A percentile compares a stretch with the other conserved stretches of the same genome.
These are phyloP conservation scores for Avena eriantha DNA, from an alignment of 176 grass and related monocot genomes.

Conservation along the genomic window DNA sequence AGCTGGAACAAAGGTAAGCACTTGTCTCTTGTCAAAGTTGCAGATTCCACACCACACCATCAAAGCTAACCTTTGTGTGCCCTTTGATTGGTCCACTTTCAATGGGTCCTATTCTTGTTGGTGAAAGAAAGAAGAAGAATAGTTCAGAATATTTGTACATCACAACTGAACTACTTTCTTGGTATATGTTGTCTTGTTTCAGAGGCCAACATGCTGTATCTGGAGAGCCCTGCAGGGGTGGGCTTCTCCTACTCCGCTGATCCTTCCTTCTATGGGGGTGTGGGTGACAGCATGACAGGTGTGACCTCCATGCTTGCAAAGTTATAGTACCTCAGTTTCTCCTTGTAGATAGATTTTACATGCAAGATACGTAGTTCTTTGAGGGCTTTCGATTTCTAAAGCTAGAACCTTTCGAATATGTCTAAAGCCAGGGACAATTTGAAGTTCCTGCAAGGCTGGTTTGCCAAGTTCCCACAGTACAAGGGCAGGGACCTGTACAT, in stretches of 20 bases:
- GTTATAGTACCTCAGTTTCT: not conserved
- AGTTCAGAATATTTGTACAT: not conserved
- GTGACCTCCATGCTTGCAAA: constrained; percentile 5
- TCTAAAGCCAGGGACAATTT: constrained; percentile 86
- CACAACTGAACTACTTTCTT: constrained; percentile 13
- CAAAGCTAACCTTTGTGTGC: constrained; percentile 30
- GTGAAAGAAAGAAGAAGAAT: constrained; percentile 3
- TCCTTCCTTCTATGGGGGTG: constrained; percentile 67
- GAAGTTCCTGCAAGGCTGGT: constrained; percentile 83
- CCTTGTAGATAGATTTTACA: not conserved
- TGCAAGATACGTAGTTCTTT: not conserved
- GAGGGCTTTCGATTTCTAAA: not conserved
- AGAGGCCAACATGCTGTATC: constrained; percentile 93
- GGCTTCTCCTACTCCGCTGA: constrained; percentile 84
- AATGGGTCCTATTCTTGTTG: constrained; percentile 17
- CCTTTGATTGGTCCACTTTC: constrained; percentile 24
- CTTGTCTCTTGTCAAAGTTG: constrained; percentile 25
- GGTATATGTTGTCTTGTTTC: constrained; percentile 43
- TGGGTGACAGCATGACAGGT: constrained; percentile 87
- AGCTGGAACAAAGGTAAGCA: constrained; percentile 95
- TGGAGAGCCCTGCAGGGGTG: constrained; percentile 92
- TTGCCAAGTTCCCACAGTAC: constrained; percentile 85
- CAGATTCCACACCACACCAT: not conserved
- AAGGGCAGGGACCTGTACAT: constrained; percentile 81
- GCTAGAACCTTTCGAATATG: not conserved